phyloP scores from a whole-genome alignment of 495 filamentous ascomycete genomes.

The Trichocladium uniseriatum region DNA sequence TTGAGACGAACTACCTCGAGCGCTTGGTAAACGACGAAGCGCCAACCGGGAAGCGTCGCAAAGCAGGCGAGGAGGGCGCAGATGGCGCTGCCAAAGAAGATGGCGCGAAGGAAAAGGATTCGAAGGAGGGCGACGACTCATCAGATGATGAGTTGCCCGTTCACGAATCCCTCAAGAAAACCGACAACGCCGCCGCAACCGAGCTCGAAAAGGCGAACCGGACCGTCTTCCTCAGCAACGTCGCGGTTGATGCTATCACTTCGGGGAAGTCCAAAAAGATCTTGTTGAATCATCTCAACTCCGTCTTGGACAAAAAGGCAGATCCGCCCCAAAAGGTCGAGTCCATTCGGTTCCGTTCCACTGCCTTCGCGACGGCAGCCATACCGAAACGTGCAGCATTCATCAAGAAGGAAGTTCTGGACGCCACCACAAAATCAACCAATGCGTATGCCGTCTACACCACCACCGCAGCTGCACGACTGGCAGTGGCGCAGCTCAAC shows the following conservation, averaged over 20 bases:
- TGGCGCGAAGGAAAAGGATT: constrained; percentile 15
- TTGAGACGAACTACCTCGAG: constrained; percentile 75
- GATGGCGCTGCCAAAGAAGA: constrained; percentile 20
- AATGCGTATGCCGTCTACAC: constrained; percentile 91
- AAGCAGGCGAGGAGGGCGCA: constrained; percentile 29
- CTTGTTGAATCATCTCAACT: constrained; percentile 56
- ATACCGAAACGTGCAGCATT: constrained; percentile 86
- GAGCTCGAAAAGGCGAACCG: constrained; percentile 80
- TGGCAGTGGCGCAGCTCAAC: constrained; percentile 70
- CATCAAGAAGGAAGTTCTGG: constrained; percentile 71
- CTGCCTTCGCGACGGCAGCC: constrained; percentile 63
- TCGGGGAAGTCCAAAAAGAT: constrained; percentile 71
- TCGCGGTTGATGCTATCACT: constrained; percentile 70
- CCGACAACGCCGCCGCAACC: constrained; percentile 31
- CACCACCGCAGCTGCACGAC: constrained; percentile 59
- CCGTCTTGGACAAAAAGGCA: constrained; percentile 38
- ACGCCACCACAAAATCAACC: constrained; percentile 80
- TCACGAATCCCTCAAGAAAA: constrained; percentile 41
- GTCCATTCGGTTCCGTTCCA: constrained; percentile 87
- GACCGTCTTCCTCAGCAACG: constrained; percentile 90
- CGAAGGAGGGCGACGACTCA: constrained; percentile 22
- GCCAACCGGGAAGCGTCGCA: constrained; percentile 38
- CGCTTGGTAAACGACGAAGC: constrained; percentile 51
- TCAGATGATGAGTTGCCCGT: constrained; percentile 26
- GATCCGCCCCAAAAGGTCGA: constrained; percentile 59